These are phyloP conservation scores for Roridomyces roridus DNA, from an alignment of 768 basidiomycete species.

Conservation along the genomic window DNA sequence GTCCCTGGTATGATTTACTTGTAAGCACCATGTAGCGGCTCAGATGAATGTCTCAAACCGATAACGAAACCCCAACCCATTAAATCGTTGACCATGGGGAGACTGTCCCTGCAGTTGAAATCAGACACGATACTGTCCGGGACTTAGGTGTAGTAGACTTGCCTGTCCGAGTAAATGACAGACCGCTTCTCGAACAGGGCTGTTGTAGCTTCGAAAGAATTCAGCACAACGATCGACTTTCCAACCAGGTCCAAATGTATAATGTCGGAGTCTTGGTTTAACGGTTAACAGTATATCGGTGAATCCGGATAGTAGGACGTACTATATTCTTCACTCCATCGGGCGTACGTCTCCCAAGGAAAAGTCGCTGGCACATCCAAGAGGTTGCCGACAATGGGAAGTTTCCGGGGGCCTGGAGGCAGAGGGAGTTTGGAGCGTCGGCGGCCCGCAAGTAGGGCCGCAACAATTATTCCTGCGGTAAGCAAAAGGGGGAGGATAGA, in stretches of 20 bases:
- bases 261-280: conserved; percentile 32
- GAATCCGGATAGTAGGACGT: background rate
- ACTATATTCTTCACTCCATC: conserved; percentile 47
- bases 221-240: conserved; percentile 33
- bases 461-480: no score
- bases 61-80: conserved; percentile 12
- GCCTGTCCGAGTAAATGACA: conserved; percentile 40
- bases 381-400: conserved; percentile 48
- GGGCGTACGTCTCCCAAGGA: conserved; percentile 43
- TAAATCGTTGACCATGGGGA: conserved; percentile 5
- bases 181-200: conserved; percentile 49
- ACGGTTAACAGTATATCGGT: background rate
- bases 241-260: conserved; percentile 31
- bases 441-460: no score
- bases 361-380: conserved; percentile 43
- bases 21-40: background rate
- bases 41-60: background rate
- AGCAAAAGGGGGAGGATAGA: no score
- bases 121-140: background rate
- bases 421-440: conserved; percentile 24
- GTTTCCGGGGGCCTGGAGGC: conserved; percentile 48
- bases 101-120: background rate
- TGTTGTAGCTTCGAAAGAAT: conserved; percentile 37
- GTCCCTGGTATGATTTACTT: no score
- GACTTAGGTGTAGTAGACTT: background rate